phyloP scores from a whole-genome alignment of 495 filamentous ascomycete genomes.

The Daldinia vernicosa region DNA sequence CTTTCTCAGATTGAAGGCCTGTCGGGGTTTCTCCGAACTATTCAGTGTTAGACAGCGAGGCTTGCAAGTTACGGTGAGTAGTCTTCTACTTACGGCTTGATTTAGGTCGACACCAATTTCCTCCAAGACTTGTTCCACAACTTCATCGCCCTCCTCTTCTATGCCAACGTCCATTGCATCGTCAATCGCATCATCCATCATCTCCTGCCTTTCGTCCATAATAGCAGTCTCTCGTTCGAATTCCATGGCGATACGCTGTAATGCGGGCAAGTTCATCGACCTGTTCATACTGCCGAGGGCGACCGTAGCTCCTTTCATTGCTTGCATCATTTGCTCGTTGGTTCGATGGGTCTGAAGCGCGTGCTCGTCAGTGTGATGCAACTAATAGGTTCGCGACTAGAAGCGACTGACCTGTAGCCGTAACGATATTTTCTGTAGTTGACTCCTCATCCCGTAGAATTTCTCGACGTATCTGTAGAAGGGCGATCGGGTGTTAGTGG shows the following conservation, averaged over 20 bases:
- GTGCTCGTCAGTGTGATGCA: slow-evolving; percentile 8
- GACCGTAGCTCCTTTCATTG: slow-evolving; percentile 96
- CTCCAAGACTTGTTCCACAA: slow-evolving; percentile 94
- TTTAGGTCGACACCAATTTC: slow-evolving; percentile 95
- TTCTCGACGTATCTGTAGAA: slow-evolving; percentile 86
- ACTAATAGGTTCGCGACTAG: neutral
- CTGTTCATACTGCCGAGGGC: slow-evolving; percentile 95
- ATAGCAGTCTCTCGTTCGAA: slow-evolving; percentile 99
- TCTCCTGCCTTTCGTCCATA: slow-evolving; percentile 98
- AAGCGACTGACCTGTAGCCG: slow-evolving; percentile 79
- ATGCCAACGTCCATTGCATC: slow-evolving; percentile 94
- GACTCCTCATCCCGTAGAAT: slow-evolving; percentile 97
- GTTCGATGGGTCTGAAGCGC: slow-evolving; percentile 83
- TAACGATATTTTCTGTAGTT: slow-evolving; percentile 93
- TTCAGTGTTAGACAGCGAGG: slow-evolving; percentile 26
- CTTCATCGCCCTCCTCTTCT: slow-evolving; percentile 91
- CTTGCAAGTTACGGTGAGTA: neutral
- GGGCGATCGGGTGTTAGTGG: slow-evolving; percentile 10
- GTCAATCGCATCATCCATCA: slow-evolving; percentile 99
- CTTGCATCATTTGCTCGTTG: slow-evolving; percentile 99
- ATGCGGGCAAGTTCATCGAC: slow-evolving; percentile 93
- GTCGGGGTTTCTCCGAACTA: slow-evolving; percentile 83
- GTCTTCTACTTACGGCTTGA: slow-evolving; percentile 72
- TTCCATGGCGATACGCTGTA: slow-evolving; percentile 98
- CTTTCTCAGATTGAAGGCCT: slow-evolving; percentile 68